Evolutionary conservation across 2,329 filamentous ascomycete species (phyloP).

Genomic region (Curvularia eragrostidis): DNA sequence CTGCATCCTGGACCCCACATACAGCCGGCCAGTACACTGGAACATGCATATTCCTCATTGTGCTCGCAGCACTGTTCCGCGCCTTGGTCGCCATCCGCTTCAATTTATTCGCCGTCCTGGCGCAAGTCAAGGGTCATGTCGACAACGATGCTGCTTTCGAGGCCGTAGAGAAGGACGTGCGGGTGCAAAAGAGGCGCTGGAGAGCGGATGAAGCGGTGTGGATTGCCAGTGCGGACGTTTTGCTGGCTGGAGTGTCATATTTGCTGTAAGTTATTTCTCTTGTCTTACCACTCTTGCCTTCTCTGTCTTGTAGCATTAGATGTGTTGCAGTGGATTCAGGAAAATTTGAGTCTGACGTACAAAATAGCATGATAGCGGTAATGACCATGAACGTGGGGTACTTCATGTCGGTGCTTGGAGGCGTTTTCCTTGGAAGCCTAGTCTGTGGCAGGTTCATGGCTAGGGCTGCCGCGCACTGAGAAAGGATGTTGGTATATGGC

Average conservation of each 20-base stretch:
- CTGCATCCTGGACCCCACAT: conserved; percentile 72
- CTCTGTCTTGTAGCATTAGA: neutral
- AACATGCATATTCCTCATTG: conserved; percentile 87
- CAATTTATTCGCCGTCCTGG: conserved; percentile 57
- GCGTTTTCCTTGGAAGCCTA: conserved; percentile 81
- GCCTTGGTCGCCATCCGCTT: conserved; percentile 71
- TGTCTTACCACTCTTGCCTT: too few relatives aligned
- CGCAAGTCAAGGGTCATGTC: conserved; percentile 57
- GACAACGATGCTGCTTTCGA: neutral
- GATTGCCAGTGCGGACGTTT: conserved; percentile 71
- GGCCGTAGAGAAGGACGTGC: conserved; percentile 49
- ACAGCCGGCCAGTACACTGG: conserved; percentile 75
- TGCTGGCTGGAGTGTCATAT: conserved; percentile 79
- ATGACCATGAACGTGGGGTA: conserved; percentile 89
- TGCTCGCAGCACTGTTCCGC: conserved; percentile 72
- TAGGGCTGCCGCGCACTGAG: conserved; percentile 7
- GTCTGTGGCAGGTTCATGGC: conserved; percentile 70
- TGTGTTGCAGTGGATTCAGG: neutral
- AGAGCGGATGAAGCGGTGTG: conserved; percentile 77
- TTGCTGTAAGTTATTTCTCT: conserved; percentile 71
- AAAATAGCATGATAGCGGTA: conserved; percentile 81
- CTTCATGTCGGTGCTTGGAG: conserved; percentile 75
- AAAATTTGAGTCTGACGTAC: neutral
- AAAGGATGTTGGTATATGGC: neutral
- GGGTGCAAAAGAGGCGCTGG: conserved; percentile 64